Conservation (phyloP, 202 grass and related monocot genomes). For the Setaria viridis region DNA sequence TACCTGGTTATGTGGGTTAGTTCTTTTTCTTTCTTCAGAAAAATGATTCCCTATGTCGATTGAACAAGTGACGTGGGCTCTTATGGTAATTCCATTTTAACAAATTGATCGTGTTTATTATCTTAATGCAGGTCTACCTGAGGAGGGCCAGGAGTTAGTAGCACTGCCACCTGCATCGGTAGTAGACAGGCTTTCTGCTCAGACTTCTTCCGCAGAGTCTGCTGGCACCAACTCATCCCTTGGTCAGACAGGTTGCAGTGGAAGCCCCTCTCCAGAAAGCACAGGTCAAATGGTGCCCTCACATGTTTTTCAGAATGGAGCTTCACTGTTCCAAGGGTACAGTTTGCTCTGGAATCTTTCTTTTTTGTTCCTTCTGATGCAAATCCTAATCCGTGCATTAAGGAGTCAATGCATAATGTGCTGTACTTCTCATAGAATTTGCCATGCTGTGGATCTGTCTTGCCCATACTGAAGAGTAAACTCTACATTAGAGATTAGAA, state of each 20-base stretch:
- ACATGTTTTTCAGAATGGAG: slow-evolving; percentile 70
- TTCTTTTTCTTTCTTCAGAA: slow-evolving; percentile 7
- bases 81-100: slow-evolving; percentile 29
- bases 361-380: not conserved
- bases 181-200: slow-evolving; percentile 13
- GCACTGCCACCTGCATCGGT: slow-evolving; percentile 40
- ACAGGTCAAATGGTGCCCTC: slow-evolving; percentile 60
- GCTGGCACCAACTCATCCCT: slow-evolving; percentile 41
- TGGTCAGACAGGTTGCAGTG: slow-evolving; percentile 43
- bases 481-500: not conserved
- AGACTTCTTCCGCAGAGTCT: slow-evolving; percentile 43
- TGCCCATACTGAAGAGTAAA: not conserved
- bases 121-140: slow-evolving; percentile 47
- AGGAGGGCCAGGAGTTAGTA: slow-evolving; percentile 61
- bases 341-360: slow-evolving; percentile 20
- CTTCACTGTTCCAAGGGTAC: slow-evolving; percentile 91
- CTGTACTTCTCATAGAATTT: not conserved
- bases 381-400: not conserved
- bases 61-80: slow-evolving; percentile 1
- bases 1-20: slow-evolving; percentile 60
- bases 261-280: slow-evolving; percentile 50
- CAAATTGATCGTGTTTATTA: slow-evolving; percentile 18
- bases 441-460: not conserved
- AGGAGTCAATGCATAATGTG: not conserved
- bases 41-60: not conserved